Conservation (phyloP, 768 basidiomycete species). For the Trametes elegans region DNA sequence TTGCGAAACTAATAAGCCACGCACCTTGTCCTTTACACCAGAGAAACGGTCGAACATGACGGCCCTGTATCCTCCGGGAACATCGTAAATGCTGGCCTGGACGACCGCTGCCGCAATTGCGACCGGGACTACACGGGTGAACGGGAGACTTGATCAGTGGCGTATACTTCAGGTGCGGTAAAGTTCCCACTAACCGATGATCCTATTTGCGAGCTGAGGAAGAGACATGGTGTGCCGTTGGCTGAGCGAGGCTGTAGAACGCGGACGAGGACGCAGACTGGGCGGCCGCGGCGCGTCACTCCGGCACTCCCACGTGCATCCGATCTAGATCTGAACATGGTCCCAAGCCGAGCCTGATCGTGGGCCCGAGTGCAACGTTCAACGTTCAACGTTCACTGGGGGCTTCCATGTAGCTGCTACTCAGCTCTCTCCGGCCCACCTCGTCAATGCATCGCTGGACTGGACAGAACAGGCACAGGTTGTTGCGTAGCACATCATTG, state of each 20-base stretch:
- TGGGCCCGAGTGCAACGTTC: too few relatives aligned
- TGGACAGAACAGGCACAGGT: too few relatives aligned
- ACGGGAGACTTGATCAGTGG: not conserved
- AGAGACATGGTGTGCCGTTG: slow-evolving; percentile 54
- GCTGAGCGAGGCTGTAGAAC: slow-evolving; percentile 2
- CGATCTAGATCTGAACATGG: slow-evolving; percentile 3
- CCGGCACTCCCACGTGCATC: slow-evolving; percentile 15
- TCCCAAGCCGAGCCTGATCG: too few relatives aligned
- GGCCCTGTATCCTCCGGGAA: slow-evolving; percentile 82
- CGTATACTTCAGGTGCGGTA: not conserved
- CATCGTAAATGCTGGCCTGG: slow-evolving; percentile 57
- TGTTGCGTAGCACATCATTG: too few relatives aligned
- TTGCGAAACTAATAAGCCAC: slow-evolving; percentile 13
- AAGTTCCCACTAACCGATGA: slow-evolving; percentile 41
- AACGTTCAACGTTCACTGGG: too few relatives aligned
- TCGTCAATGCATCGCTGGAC: too few relatives aligned
- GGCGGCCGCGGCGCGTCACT: slow-evolving; percentile 8
- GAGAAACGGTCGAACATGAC: slow-evolving; percentile 99
- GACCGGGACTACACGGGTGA: slow-evolving; percentile 68
- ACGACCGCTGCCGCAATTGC: slow-evolving; percentile 43
- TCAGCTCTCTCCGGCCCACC: too few relatives aligned
- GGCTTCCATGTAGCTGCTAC: too few relatives aligned
- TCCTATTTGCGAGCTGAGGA: slow-evolving; percentile 44
- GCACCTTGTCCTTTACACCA: slow-evolving; percentile 79
- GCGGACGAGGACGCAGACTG: not conserved